Percentiles rank a stretch among this genome's conserved stretches.
Conservation (phyloP, 2,329 filamentous ascomycete genomes). For the Trichothecium roseum region DNA sequence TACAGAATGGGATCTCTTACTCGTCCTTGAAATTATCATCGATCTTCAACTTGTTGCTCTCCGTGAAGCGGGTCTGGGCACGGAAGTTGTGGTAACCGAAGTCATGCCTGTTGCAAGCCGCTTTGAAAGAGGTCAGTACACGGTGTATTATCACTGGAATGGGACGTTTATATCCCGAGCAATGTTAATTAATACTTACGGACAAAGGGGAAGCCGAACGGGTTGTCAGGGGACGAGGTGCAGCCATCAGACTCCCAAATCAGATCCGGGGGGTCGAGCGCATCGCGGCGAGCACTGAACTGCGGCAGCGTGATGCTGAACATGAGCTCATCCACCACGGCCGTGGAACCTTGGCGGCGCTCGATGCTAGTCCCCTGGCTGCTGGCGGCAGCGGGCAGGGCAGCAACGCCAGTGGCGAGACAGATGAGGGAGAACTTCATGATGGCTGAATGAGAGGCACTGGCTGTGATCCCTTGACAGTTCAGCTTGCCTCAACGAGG, state of each 20-base stretch:
- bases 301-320: constrained; percentile 29
- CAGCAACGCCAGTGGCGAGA: constrained; percentile 13
- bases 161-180: no score
- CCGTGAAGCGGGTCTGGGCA: constrained; percentile 33
- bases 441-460: constrained; percentile 1
- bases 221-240: constrained; percentile 30
- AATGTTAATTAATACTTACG: background rate
- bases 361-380: constrained; percentile 5
- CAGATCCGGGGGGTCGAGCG: constrained; percentile 24
- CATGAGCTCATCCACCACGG: constrained; percentile 34
- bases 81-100: constrained; percentile 47
- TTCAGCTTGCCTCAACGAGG: no score
- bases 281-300: constrained; percentile 30
- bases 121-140: constrained; percentile 4
- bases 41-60: constrained; percentile 28
- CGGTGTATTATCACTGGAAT: no score
- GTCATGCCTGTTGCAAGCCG: constrained; percentile 42
- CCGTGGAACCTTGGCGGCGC: constrained; percentile 12
- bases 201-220: constrained; percentile 30
- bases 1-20: constrained; percentile 14
- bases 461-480: no score
- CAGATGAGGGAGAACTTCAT: constrained; percentile 22
- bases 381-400: constrained; percentile 8
- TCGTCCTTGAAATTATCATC: constrained; percentile 39
- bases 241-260: constrained; percentile 33